Evolutionary conservation across 192 early-diverging fungal species (phyloP).

Genomic region (Geosiphon pyriformis): DNA sequence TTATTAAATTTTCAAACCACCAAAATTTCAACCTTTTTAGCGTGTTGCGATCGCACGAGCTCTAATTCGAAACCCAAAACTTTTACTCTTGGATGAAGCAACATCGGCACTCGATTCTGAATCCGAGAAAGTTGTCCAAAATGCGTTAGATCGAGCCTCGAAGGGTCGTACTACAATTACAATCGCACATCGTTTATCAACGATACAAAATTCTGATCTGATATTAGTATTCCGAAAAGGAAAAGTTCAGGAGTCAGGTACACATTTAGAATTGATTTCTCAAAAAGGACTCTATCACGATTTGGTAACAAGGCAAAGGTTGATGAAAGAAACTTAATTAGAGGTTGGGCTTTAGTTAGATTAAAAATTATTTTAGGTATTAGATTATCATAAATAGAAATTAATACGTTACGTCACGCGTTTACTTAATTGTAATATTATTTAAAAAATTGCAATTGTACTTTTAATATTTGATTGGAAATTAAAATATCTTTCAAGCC

Average conservation of each 20-base stretch:
- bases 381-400: too few relatives aligned
- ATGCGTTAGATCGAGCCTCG: constrained; percentile 67
- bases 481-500: too few relatives aligned
- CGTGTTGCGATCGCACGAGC: constrained; percentile 87
- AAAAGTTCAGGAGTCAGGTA: constrained; percentile 71
- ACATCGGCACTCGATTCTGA: constrained; percentile 58
- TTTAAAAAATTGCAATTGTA: too few relatives aligned
- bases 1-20: background rate
- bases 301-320: constrained; percentile 48
- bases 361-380: too few relatives aligned
- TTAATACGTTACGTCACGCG: too few relatives aligned
- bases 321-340: too few relatives aligned
- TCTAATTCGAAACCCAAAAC: constrained; percentile 59
- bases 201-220: constrained; percentile 75
- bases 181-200: constrained; percentile 83
- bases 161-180: constrained; percentile 72
- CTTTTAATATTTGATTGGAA: too few relatives aligned
- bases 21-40: constrained; percentile 26
- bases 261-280: constrained; percentile 63
- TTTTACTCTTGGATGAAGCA: constrained; percentile 60
- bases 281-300: constrained; percentile 60
- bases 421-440: too few relatives aligned
- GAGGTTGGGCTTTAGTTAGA: too few relatives aligned
- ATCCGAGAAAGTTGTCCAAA: constrained; percentile 64
- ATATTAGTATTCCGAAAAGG: constrained; percentile 83